phyloP scores from a whole-genome alignment of 352 stramenopile genomes.

The Plasmopara muralis region DNA sequence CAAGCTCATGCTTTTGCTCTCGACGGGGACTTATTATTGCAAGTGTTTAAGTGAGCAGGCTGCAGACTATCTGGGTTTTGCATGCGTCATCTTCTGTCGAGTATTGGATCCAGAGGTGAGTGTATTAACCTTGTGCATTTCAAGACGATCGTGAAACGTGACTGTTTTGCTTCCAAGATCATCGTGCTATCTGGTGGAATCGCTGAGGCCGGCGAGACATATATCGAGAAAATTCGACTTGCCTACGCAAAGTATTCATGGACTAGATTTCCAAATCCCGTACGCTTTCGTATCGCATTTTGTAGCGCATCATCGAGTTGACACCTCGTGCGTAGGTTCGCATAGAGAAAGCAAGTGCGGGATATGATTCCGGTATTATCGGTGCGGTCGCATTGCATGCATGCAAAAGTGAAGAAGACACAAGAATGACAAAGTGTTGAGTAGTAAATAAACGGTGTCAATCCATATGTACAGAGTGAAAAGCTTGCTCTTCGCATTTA shows the following conservation, averaged over 20 bases:
- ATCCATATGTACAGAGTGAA: neutral
- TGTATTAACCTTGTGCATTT: neutral
- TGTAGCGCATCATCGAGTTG: constrained; percentile 2
- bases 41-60: constrained; percentile 33
- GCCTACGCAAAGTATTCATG: constrained; percentile 68
- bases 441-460: neutral
- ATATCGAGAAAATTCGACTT: constrained; percentile 54
- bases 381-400: constrained; percentile 50
- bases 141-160: neutral
- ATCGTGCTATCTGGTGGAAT: constrained; percentile 76
- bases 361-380: constrained; percentile 83
- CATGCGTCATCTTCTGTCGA: constrained; percentile 72
- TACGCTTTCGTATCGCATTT: constrained; percentile 21
- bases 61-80: constrained; percentile 77
- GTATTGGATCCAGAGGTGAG: constrained; percentile 65
- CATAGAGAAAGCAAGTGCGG: constrained; percentile 72
- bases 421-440: neutral
- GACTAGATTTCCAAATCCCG: constrained; percentile 62
- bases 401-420: neutral
- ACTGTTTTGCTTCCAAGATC: constrained; percentile 30
- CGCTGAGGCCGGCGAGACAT: constrained; percentile 60
- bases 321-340: constrained; percentile 31
- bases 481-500: neutral
- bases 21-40: neutral
- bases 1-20: neutral